Percentiles rank a stretch among this genome's conserved stretches.
phyloP scores from a whole-genome alignment of 2,329 filamentous ascomycete genomes.

The Trichoderma polysporum region DNA sequence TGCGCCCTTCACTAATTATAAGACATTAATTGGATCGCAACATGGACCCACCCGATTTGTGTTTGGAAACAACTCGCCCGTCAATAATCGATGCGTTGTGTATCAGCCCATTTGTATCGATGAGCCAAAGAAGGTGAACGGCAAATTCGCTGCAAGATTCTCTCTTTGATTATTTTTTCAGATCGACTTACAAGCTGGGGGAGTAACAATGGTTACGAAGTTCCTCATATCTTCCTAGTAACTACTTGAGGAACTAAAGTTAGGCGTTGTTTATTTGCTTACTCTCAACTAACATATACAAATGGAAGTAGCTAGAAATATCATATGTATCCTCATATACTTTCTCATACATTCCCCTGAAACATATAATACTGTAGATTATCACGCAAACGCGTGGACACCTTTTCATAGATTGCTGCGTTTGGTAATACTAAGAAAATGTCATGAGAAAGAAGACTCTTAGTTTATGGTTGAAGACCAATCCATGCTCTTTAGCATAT shows the following conservation, averaged over 20 bases:
- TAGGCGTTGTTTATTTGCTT: no score
- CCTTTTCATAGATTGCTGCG: neutral
- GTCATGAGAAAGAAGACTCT: neutral
- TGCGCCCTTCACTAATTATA: neutral
- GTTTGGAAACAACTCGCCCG: no score
- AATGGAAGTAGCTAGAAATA: no score
- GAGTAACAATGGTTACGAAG: neutral
- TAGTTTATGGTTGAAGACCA: neutral
- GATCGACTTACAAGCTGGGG: neutral
- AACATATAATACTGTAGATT: neutral
- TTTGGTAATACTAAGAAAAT: neutral
- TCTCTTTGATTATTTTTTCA: neutral
- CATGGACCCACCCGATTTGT: no score
- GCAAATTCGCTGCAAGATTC: neutral
- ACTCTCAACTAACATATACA: no score
- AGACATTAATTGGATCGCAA: neutral
- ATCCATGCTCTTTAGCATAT: neutral
- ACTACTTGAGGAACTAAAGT: neutral
- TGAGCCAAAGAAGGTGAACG: neutral
- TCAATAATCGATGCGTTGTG: neutral
- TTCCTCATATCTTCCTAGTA: neutral
- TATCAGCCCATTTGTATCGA: neutral
- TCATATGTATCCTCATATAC: no score
- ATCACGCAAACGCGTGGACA: neutral
- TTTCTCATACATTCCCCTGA: neutral